These are phyloP conservation scores for Nasturtium officinale DNA, from an alignment of 345 rosid species.

Conservation along the genomic window DNA sequence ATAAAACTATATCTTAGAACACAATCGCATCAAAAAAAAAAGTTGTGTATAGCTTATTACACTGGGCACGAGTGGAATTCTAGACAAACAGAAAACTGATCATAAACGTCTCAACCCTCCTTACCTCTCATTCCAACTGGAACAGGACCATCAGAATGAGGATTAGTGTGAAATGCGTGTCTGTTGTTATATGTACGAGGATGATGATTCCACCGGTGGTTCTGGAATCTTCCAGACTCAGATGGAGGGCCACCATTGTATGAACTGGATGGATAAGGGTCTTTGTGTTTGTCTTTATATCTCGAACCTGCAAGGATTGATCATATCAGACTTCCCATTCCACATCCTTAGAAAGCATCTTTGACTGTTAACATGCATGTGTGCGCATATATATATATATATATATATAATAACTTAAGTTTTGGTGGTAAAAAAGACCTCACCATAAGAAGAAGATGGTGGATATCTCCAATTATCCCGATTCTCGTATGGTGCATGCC, in stretches of 20 bases:
- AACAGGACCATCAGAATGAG: conserved; percentile 63
- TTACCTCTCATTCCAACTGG: conserved; percentile 61
- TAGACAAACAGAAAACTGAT: conserved; percentile 3
- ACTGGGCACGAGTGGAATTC: background rate
- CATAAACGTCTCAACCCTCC: conserved; percentile 9
- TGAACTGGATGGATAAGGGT: conserved; percentile 53
- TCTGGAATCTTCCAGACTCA: conserved; percentile 60
- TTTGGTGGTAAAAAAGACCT: too few species aligned
- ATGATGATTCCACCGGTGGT: conserved; percentile 66
- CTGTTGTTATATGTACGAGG: conserved; percentile 66
- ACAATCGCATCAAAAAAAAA: background rate
- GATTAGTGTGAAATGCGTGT: conserved; percentile 61
- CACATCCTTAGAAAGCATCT: background rate
- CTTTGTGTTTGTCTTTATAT: conserved; percentile 56
- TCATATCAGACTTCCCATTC: conserved; percentile 25
- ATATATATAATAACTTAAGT: too few species aligned
- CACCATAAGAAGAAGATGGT: conserved; percentile 65
- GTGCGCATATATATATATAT: background rate
- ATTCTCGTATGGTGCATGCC: conserved; percentile 59
- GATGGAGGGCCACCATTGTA: conserved; percentile 56
- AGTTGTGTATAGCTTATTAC: background rate
- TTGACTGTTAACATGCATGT: conserved; percentile 1
- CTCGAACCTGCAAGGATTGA: conserved; percentile 55
- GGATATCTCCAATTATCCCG: conserved; percentile 75
- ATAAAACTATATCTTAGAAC: background rate